Base-by-base conservation (phyloP, 2,329 filamentous ascomycete species). In the Pseudocercospora macadamiae region DNA sequence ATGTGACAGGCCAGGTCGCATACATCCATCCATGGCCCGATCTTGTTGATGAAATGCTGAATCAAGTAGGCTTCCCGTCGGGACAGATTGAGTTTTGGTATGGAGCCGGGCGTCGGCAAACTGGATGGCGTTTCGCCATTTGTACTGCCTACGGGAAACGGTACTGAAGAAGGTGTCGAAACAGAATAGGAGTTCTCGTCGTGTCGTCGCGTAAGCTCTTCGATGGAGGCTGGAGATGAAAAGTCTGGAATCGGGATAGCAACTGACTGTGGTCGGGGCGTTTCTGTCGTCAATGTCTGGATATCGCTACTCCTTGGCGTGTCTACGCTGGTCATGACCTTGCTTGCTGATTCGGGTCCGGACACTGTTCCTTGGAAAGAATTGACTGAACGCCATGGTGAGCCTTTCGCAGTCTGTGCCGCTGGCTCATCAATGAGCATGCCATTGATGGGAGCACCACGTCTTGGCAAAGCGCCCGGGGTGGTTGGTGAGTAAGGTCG, bases 21-120 rank as follows among this genome's bases (percentile, higher is more conserved):
- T 9, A 73, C 71, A 59, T 75, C 72, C 14, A 74, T 69, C 71
- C 72, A 73, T 5, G 70, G 63, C 2, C 70, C 73, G 54, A 75
- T 69, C 12, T 73, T 70, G 39, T 73, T 69, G 14, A 72, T 66
- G 53, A 70, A 75, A 26, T 73, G 71, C 32, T 64, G 64, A 1
- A 66, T 51, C 3, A 65, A 51, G 21, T 61, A 54, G 8, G 62
- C 59, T 54, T 69, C 62, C 32, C 66, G 44, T 16, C 60, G 62
- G 2, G 58, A 66, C 2, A 64, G 28, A 32, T 53, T 59, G 7
- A 45, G 54, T 16, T 49, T 51, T 16, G 60, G 14, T 18, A 54
- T 6, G 3, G 54, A 14, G 8, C 51, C 36, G 23, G 55, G 55
- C 16, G 51, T 56, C 4, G 30, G 34, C 23, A 60, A 48, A 14